phyloP scores from a whole-genome alignment of 352 stramenopile species.

The Pythium scleroteichum region DNA sequence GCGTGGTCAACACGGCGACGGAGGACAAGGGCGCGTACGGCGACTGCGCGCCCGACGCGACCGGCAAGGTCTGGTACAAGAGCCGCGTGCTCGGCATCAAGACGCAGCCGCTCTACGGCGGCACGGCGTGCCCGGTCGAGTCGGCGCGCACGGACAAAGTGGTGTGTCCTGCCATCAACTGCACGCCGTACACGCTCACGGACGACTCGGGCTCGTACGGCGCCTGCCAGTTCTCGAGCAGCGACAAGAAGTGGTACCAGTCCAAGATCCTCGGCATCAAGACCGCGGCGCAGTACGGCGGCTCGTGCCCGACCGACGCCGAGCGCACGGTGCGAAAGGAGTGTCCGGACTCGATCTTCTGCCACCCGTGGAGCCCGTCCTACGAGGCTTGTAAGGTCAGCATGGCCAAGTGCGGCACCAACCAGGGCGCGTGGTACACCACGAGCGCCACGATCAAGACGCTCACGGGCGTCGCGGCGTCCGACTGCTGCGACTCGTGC shows the following conservation, averaged over 20 bases:
- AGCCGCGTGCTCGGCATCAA: neutral
- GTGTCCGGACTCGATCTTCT: conserved; percentile 3
- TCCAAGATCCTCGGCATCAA: neutral
- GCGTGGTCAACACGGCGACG: neutral
- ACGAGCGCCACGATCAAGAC: neutral
- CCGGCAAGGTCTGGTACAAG: conserved; percentile 1
- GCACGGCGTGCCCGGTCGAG: neutral
- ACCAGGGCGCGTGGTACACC: neutral
- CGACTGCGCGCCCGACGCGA: neutral
- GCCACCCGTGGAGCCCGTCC: conserved; percentile 1
- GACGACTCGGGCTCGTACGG: neutral
- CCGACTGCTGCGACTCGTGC: conserved; percentile 8
- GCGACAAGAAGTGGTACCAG: neutral
- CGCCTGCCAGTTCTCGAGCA: neutral
- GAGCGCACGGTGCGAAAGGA: neutral
- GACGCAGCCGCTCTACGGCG: neutral
- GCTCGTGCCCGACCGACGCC: neutral
- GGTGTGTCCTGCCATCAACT: neutral
- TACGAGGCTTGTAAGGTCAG: conserved; percentile 8
- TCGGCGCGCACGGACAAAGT: neutral
- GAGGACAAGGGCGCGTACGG: neutral
- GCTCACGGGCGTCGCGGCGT: neutral
- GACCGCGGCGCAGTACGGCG: neutral
- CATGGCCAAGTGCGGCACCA: conserved; percentile 7
- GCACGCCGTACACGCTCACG: neutral